Base-by-base conservation (phyloP, 768 basidiomycete species). In the Trametes gibbosa region DNA sequence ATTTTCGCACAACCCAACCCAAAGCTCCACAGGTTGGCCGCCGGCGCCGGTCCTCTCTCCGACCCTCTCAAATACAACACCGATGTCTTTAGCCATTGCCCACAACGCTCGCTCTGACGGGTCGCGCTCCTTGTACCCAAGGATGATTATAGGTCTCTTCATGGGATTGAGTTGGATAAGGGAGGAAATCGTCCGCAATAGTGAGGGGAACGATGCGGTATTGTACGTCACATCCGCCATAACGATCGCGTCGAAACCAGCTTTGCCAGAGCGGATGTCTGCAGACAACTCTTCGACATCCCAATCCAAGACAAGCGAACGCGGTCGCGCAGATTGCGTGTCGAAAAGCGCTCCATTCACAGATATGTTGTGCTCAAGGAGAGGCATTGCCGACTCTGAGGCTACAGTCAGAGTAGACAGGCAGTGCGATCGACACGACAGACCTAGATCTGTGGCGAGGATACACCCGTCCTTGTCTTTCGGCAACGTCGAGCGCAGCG, bases 221-320 rank as follows among this genome's bases (percentile, higher is more conserved):
- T 96, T 96, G 76, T 95, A 96, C 1, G 92, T 88, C 8, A 95
- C 91, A 66, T 97, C 95, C 13, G 93, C 90, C 85, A 95, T 92
- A 90, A 93, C 70, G 52, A 96, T 83, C 37, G 83, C 74, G 66
- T 92, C 85, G 37, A 90, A 74, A 5, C 77, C 74, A 14, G 61
- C 62, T 5, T 63, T 70, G 5, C 78, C 65, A 24, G 64, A 58
- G 27, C 65, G 66, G 32, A 85, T 76, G 19, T 70, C 72, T 1
- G 77, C 74, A 0, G 89, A 80, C 3, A 89, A 71, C 0, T 65
- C 65, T 7, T 81, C 77, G 42, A 82, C 74, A 61, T 94, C 88
- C 94, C 94, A 97, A 71, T 95, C 86, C 6, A 97, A 78, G 0
- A 79, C 72, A 12, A 67, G 68, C 0, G 80, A 65, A 14, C 70